Evolutionary conservation across 352 stramenopile species (phyloP).

Genomic region (Phytopythium sindhum): DNA sequence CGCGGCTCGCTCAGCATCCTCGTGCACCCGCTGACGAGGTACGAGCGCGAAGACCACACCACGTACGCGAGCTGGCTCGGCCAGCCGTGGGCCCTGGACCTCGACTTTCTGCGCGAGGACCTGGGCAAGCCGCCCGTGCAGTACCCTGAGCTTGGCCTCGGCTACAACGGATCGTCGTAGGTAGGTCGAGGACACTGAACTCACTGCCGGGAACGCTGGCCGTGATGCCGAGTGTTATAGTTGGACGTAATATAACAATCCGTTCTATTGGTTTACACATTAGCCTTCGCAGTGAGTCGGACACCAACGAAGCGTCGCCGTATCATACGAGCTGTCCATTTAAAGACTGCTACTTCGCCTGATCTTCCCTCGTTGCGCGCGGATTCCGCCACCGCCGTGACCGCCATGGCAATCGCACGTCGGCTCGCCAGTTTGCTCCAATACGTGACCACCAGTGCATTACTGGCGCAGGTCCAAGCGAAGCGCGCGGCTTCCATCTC

Average conservation of each 20-base stretch:
- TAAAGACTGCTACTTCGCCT: too few species aligned
- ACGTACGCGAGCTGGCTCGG: conserved; percentile 53
- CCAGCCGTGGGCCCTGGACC: conserved; percentile 35
- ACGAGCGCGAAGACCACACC: conserved; percentile 56
- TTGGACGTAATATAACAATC: neutral
- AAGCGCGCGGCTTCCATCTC: conserved; percentile 19
- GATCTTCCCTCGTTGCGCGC: neutral
- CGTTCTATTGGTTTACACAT: neutral
- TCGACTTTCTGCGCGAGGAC: conserved; percentile 30
- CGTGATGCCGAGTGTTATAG: neutral
- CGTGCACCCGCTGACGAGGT: conserved; percentile 60
- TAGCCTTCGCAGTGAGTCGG: too few species aligned
- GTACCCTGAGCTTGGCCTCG: conserved; percentile 54
- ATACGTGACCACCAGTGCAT: neutral
- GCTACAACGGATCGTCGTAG: conserved; percentile 30
- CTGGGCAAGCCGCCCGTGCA: conserved; percentile 32
- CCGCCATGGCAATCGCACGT: neutral
- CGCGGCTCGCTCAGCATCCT: conserved; percentile 56
- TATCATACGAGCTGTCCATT: neutral
- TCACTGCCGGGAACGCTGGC: neutral
- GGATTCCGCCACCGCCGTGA: neutral
- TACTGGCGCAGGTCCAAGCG: neutral
- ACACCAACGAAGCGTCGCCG: neutral
- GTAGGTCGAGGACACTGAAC: neutral
- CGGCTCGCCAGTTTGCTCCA: neutral